Percentiles rank a stretch among this genome's conserved stretches.
Conservation (phyloP, 139 green algal genomes). For the Pleodorina starrii region DNA sequence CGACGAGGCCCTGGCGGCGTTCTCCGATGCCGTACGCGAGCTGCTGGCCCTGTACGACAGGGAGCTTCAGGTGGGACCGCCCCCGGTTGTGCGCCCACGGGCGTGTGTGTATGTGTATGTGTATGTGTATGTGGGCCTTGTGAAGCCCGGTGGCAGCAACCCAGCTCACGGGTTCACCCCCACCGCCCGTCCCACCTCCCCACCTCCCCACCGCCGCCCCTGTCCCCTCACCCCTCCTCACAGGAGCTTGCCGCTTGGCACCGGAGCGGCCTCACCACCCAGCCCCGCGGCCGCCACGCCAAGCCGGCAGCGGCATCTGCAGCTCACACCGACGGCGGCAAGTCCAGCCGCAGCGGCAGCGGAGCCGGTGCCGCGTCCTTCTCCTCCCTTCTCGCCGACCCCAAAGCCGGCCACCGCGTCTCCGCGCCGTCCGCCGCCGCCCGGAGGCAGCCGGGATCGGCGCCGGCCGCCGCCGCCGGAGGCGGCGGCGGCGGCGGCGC, state of each 20-base stretch:
- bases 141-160: no score
- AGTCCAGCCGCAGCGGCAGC: background rate
- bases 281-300: background rate
- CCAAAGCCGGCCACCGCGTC: no score
- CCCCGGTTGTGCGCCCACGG: background rate
- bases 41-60: slow-evolving; percentile 31
- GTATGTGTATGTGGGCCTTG: no score
- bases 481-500: background rate
- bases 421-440: no score
- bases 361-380: background rate
- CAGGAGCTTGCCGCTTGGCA: background rate
- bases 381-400: background rate
- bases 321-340: background rate
- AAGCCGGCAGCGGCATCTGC: background rate
- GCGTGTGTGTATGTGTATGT: no score
- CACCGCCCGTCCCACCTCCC: background rate
- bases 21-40: slow-evolving; percentile 15
- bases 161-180: background rate
- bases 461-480: background rate
- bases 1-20: slow-evolving; percentile 12
- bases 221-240: background rate
- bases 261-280: background rate
- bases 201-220: background rate
- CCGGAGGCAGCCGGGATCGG: background rate
- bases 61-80: slow-evolving; percentile 17